Conservation (phyloP, 1,139 yeast genomes). For the Maudiozyma humilis region DNA sequence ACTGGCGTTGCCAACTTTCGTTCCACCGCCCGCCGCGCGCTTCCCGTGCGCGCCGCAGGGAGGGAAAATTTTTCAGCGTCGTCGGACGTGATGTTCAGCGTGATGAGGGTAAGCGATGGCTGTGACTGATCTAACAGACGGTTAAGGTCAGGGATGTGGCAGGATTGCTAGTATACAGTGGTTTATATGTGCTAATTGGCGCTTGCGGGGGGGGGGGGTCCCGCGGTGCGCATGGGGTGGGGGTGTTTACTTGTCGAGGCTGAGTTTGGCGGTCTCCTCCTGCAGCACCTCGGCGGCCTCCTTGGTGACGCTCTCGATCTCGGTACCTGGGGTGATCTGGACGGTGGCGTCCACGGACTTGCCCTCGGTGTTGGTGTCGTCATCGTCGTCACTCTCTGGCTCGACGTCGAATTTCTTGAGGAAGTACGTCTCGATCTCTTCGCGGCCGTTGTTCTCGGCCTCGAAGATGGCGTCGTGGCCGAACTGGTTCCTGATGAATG, state of each 20-base stretch:
- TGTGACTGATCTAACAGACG: neutral
- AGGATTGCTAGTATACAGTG: neutral
- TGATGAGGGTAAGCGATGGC: constrained; percentile 1
- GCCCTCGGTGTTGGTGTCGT: constrained; percentile 9
- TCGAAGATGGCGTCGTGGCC: constrained; percentile 83
- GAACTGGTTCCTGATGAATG: constrained; percentile 62
- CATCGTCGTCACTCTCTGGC: constrained; percentile 43
- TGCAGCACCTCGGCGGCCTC: constrained; percentile 33
- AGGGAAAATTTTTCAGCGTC: neutral
- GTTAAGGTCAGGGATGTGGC: too few relatives aligned
- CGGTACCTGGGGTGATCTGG: constrained; percentile 34
- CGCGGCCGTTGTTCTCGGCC: constrained; percentile 67
- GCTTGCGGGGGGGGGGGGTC: too few relatives aligned
- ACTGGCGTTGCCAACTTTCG: neutral
- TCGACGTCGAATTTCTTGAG: constrained; percentile 66
- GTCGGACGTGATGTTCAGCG: neutral
- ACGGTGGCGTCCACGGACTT: constrained; percentile 14
- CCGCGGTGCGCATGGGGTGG: neutral
- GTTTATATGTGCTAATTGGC: neutral
- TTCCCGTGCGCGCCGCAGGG: neutral
- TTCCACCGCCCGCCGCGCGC: neutral
- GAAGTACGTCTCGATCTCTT: constrained; percentile 63
- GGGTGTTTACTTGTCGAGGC: constrained; percentile 6
- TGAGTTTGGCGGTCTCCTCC: constrained; percentile 19
- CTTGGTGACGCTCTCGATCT: constrained; percentile 35